Percentiles rank a stretch among this genome's conserved stretches.
phyloP scores from a whole-genome alignment of 495 filamentous ascomycete genomes.

The Penicillium argentinense region DNA sequence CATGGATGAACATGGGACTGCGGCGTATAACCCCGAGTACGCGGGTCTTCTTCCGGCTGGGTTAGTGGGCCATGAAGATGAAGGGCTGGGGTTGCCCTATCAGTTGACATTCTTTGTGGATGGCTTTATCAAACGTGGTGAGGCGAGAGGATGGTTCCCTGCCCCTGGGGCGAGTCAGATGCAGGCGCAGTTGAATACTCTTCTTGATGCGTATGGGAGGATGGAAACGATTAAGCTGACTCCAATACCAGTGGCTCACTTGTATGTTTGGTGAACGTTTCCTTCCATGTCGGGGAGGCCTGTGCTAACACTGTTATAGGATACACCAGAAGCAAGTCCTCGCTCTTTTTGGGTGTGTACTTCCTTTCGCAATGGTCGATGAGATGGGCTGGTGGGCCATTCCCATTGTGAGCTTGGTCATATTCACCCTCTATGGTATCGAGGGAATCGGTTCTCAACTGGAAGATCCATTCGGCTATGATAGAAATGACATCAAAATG shows the following conservation, averaged over 20 bases:
- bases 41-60: constrained; percentile 58
- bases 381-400: constrained; percentile 75
- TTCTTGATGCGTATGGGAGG: constrained; percentile 64
- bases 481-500: constrained; percentile 78
- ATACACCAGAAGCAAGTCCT: constrained; percentile 79
- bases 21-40: constrained; percentile 59
- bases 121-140: constrained; percentile 62
- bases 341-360: constrained; percentile 66
- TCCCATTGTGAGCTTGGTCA: constrained; percentile 63
- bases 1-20: constrained; percentile 42
- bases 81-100: constrained; percentile 63
- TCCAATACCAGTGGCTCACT: constrained; percentile 71
- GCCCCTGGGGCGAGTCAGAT: constrained; percentile 62
- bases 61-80: constrained; percentile 59
- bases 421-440: constrained; percentile 74
- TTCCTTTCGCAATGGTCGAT: constrained; percentile 72
- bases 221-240: constrained; percentile 77
- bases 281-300: background rate
- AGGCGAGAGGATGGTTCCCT: constrained; percentile 59
- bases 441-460: constrained; percentile 72
- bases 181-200: constrained; percentile 59
- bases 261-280: constrained; percentile 50
- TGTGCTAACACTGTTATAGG: constrained; percentile 23
- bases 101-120: constrained; percentile 70
- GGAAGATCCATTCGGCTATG: constrained; percentile 75